These are phyloP conservation scores for Closterium sp. DNA, from an alignment of 139 green algal genomes.

Conservation along the genomic window DNA sequence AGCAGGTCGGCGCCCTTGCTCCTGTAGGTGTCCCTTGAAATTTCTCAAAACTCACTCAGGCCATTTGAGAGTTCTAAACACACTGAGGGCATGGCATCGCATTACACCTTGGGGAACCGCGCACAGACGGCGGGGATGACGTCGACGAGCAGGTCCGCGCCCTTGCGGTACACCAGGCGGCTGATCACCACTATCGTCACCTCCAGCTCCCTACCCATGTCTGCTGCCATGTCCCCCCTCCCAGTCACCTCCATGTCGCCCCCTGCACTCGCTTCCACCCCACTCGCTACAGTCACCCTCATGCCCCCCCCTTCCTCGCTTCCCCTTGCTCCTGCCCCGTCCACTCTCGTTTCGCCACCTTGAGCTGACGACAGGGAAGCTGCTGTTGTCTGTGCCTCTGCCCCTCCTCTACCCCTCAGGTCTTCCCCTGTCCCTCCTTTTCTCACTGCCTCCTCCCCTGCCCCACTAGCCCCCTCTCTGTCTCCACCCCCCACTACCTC, in stretches of 20 bases:
- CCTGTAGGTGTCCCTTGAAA: too few relatives aligned
- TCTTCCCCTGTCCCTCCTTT: not conserved
- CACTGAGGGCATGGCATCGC: too few relatives aligned
- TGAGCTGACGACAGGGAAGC: not conserved
- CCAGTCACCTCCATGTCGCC: not conserved
- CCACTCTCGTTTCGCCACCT: not conserved
- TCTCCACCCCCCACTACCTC: too few relatives aligned
- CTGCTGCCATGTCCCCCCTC: too few relatives aligned
- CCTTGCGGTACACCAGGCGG: conserved; percentile 92
- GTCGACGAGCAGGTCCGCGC: conserved; percentile 85
- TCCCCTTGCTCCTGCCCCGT: not conserved
- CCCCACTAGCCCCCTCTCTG: too few relatives aligned
- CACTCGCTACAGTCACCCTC: not conserved
- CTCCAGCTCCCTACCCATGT: not conserved
- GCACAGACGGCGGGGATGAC: conserved; percentile 78
- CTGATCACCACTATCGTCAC: conserved; percentile 78
- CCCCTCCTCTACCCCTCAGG: too few relatives aligned
- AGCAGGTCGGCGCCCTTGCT: too few relatives aligned
- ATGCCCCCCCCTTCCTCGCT: not conserved
- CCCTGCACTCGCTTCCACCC: not conserved
- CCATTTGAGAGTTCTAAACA: too few relatives aligned
- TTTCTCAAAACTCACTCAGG: too few relatives aligned
- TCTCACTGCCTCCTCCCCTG: not conserved
- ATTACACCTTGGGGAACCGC: conserved; percentile 39
- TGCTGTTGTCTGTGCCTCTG: not conserved